Base-by-base conservation (phyloP, 805 yeast genomes). In the Candida cerambycidarum region DNA sequence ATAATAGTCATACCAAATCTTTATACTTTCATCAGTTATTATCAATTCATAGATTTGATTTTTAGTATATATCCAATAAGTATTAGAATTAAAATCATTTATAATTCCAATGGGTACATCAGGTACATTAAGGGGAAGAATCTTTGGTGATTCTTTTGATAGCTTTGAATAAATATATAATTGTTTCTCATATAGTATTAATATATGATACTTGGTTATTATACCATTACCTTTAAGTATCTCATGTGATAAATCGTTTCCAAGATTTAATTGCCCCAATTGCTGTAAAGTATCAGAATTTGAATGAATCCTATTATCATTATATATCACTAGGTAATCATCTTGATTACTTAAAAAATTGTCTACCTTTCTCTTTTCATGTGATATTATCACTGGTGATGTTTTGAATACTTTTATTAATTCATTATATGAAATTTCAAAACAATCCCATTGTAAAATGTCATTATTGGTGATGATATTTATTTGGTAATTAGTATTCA, bases 1-100 rank as follows among this genome's bases (percentile, higher is more conserved):
- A 43, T 55, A 66, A 48, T 60, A 66, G 31, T 65, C 55, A 42
- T 75, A 76, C 96, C 97, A 88, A 2, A 90, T 81, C 18, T 85
- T 85, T 4, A 75, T 67, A 4, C 81, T 70, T 59, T 92, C 97
- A 54, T 84, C 76, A 27, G 74, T 74, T 10, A 87, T 67, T 8
- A 83, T 72, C 5, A 93, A 62, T 58, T 93, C 99, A 56, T 75
- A 85, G 8, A 93, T 79, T 38, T 71, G 71, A 4, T 63, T 56
- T 10, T 66, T 61, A 0, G 93, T 79, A 53, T 69, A 87, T 3
- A 85, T 61, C 99, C 99, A 93, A 52, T 69, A 85, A 0, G 98
- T 86, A 1, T 69, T 56, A 1, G 54, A 47, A 1, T 33, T 33
- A 25, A 53, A 42, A 42, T 69, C 75, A 5, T 63, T 59, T 0